Conservation (phyloP, 768 basidiomycete genomes). For the Amanita subjunquillea region DNA sequence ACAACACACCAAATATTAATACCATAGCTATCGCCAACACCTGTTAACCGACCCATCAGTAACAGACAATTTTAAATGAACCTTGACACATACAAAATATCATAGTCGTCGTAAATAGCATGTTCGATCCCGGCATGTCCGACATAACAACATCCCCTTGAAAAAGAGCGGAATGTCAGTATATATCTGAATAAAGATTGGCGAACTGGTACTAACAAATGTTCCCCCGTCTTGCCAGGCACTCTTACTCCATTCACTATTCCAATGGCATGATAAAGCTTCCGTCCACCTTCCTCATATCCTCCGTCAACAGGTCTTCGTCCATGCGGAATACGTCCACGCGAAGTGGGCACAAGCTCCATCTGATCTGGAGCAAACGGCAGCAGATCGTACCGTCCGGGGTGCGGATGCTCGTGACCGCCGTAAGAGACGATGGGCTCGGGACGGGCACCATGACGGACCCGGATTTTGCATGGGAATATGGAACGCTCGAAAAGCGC, state of each 20-base stretch:
- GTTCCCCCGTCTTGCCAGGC: conserved; percentile 68
- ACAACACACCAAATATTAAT: too few species aligned
- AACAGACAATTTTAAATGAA: too few species aligned
- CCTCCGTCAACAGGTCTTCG: conserved; percentile 61
- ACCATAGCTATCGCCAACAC: too few species aligned
- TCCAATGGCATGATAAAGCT: conserved; percentile 61
- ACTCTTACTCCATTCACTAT: conserved; percentile 39
- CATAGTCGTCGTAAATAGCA: conserved; percentile 28
- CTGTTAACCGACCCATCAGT: too few species aligned
- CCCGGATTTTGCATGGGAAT: conserved; percentile 77
- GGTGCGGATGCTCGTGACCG: conserved; percentile 47
- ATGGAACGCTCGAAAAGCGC: conserved; percentile 59
- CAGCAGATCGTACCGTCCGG: conserved; percentile 65
- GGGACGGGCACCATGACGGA: conserved; percentile 39
- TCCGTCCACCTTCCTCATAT: conserved; percentile 58
- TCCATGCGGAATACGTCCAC: conserved; percentile 49
- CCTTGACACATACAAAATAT: conserved; percentile 31
- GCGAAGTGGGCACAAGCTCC: conserved; percentile 61
- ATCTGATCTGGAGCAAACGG: conserved; percentile 43
- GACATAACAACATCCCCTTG: conserved; percentile 32
- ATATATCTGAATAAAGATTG: neutral
- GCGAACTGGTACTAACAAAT: conserved; percentile 34
- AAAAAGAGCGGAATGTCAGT: neutral
- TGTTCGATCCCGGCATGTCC: conserved; percentile 37
- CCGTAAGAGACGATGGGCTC: conserved; percentile 44